Evolutionary conservation across 257 asterid genomes (phyloP).

Genomic region (Capsicum pubescens): DNA sequence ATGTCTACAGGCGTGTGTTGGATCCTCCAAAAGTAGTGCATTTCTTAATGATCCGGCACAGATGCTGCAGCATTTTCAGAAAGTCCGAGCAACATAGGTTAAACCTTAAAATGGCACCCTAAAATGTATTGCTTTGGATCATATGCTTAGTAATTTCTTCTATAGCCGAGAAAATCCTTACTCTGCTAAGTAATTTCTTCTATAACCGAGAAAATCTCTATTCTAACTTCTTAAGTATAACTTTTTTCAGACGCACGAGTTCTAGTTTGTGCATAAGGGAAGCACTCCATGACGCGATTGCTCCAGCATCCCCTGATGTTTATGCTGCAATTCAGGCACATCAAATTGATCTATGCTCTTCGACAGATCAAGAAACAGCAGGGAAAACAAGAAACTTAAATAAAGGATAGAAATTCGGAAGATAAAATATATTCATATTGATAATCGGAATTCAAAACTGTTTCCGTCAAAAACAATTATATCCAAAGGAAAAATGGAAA

Average conservation of each 20-base stretch:
- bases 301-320: constrained; percentile 47
- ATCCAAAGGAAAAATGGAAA: background rate
- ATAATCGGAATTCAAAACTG: background rate
- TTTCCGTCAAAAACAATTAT: background rate
- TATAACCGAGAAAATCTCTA: background rate
- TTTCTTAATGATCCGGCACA: background rate
- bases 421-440: constrained; percentile 27
- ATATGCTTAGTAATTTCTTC: background rate
- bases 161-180: too few species aligned
- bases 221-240: background rate
- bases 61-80: background rate
- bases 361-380: constrained; percentile 29
- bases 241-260: constrained; percentile 49
- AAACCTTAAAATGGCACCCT: background rate
- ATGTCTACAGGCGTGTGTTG: background rate
- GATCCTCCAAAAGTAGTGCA: background rate
- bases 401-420: too few species aligned
- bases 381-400: background rate
- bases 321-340: constrained; percentile 29
- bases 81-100: background rate
- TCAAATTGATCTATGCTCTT: constrained; percentile 37
- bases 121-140: background rate
- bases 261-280: constrained; percentile 47
- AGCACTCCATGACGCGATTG: constrained; percentile 53
- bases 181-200: background rate